phyloP scores from a whole-genome alignment of 495 filamentous ascomycete genomes.

The Tuber aestivum region DNA sequence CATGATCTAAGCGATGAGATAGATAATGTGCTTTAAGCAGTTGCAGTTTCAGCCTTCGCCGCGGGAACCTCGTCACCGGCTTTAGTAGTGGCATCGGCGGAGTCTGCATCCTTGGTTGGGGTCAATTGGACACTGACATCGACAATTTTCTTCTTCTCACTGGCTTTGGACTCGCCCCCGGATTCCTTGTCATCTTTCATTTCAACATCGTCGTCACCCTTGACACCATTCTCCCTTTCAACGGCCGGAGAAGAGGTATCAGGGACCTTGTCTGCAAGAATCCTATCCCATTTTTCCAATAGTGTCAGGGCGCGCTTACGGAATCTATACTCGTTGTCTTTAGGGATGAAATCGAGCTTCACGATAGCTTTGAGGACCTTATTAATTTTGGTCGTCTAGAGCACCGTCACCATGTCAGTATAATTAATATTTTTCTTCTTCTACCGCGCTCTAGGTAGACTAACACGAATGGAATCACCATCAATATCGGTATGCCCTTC shows the following conservation, averaged over 20 bases:
- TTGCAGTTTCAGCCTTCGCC: slow-evolving; percentile 6
- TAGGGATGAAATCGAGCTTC: slow-evolving; percentile 60
- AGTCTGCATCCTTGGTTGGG: not conserved
- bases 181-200: slow-evolving; percentile 28
- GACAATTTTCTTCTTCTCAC: not conserved
- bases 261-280: slow-evolving; percentile 51
- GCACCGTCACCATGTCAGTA: slow-evolving; percentile 44
- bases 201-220: slow-evolving; percentile 31
- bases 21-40: slow-evolving; percentile 11
- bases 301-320: slow-evolving; percentile 56
- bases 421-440: not conserved
- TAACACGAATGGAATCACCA: not conserved
- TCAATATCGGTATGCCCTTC: slow-evolving; percentile 17
- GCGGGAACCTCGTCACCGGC: not conserved
- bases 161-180: not conserved
- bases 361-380: slow-evolving; percentile 67
- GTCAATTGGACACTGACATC: slow-evolving; percentile 2
- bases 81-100: not conserved
- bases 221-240: slow-evolving; percentile 37
- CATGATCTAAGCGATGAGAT: slow-evolving; percentile 1
- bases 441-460: not conserved
- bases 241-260: slow-evolving; percentile 34
- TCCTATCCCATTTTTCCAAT: slow-evolving; percentile 57
- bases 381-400: slow-evolving; percentile 65
- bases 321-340: slow-evolving; percentile 63